phyloP scores from a whole-genome alignment of 2,329 filamentous ascomycete genomes.

The Fusarium stilboides region DNA sequence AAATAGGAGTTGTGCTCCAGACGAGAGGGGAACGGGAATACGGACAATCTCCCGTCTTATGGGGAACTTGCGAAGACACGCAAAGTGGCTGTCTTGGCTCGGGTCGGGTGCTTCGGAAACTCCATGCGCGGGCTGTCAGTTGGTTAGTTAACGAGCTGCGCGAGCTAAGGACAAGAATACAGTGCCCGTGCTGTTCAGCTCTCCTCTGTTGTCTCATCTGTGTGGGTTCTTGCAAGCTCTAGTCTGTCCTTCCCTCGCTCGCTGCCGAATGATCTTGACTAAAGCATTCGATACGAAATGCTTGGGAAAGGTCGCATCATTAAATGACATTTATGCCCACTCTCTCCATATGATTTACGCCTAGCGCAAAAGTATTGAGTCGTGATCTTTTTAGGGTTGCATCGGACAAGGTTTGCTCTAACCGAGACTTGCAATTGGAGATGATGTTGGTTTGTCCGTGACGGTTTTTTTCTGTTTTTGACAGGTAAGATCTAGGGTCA shows the following conservation, averaged over 20 bases:
- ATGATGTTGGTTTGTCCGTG: neutral
- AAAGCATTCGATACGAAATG: neutral
- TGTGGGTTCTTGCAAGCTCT: neutral
- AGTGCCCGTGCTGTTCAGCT: neutral
- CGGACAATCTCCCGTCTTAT: neutral
- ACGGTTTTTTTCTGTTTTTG: neutral
- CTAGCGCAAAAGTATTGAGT: neutral
- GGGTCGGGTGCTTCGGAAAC: neutral
- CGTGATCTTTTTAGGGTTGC: neutral
- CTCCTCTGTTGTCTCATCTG: neutral
- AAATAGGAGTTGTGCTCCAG: neutral
- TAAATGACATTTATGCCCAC: neutral
- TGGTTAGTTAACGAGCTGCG: neutral
- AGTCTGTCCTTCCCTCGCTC: neutral
- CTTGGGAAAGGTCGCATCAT: neutral
- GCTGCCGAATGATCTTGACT: neutral
- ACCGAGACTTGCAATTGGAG: neutral
- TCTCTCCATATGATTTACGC: constrained; percentile 1
- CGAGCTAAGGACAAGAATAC: no score
- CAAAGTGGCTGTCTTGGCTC: neutral
- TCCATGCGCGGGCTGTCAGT: neutral
- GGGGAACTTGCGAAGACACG: neutral
- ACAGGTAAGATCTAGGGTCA: constrained; percentile 1
- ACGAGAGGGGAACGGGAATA: neutral
- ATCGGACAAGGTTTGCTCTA: neutral